These are phyloP conservation scores for Boletus speciosus DNA, from an alignment of 768 basidiomycete genomes.

Conservation along the genomic window DNA sequence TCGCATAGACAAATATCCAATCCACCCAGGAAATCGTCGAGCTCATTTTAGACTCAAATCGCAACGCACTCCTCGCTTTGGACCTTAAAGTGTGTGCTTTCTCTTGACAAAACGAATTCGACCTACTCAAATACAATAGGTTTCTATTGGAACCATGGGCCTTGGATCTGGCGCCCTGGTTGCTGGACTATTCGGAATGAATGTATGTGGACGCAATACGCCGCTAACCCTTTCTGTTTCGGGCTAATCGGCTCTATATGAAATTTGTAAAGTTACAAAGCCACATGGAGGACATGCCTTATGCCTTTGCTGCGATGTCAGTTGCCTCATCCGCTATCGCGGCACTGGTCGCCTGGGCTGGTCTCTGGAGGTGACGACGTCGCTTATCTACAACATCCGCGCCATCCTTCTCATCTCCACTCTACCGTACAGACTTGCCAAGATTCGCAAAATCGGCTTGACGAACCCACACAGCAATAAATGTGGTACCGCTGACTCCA, in stretches of 20 bases:
- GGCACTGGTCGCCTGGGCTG: constrained; percentile 57
- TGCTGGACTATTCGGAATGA: constrained; percentile 95
- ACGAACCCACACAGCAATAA: constrained; percentile 26
- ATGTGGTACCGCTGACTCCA: constrained; percentile 9
- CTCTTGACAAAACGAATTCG: neutral
- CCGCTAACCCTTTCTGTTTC: constrained; percentile 18
- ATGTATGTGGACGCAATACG: constrained; percentile 52
- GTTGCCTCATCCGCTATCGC: constrained; percentile 56
- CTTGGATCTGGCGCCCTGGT: constrained; percentile 86
- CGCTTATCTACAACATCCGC: constrained; percentile 13
- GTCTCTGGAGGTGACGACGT: constrained; percentile 53
- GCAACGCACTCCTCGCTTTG: constrained; percentile 86
- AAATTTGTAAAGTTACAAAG: constrained; percentile 57
- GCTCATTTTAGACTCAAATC: constrained; percentile 92
- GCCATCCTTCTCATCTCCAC: constrained; percentile 2
- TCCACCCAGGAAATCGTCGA: constrained; percentile 98
- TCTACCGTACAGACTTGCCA: constrained; percentile 34
- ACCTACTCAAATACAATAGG: constrained; percentile 37
- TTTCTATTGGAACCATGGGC: constrained; percentile 94
- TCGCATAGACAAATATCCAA: constrained; percentile 72
- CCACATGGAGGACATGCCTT: constrained; percentile 67
- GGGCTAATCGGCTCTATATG: constrained; percentile 20
- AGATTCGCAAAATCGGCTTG: constrained; percentile 44
- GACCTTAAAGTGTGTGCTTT: constrained; percentile 68
- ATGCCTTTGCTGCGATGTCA: constrained; percentile 71